Evolutionary conservation across 257 asterid species (phyloP), one percentile per base, ranked within the genome.

Genomic region (Eucommia ulmoides): DNA sequence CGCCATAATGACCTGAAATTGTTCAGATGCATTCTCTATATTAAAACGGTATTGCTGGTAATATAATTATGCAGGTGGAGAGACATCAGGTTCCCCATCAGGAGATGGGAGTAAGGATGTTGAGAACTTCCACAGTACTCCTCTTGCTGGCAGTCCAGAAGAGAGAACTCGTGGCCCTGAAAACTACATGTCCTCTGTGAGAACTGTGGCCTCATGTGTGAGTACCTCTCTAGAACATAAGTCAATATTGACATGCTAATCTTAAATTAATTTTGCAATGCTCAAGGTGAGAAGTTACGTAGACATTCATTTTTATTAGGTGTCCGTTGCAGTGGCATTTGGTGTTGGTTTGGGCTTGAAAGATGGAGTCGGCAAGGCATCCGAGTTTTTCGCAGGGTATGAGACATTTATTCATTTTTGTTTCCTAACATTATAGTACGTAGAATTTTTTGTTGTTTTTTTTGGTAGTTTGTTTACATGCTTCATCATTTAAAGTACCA

Each of bases 371-470:
- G 78, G 61, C 64, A 86, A 66, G 74, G 88, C 96, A 54, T 67
- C 96, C 22, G 98, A 91, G 74, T 91, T 86, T 65, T 91, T 91
- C 29, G 93, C 96, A 42, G 98, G 98, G 98, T 91, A 85, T 52
- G 81, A 53, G 59, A n/a, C 41, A 23, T 41, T 33, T 52, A 56
- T 52, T 60, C 5, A 5, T 35, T 10, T 35, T 2, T 35, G n/a
- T 0, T 15, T 17, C 16, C 44, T 2, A 26, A 29, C 12, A 5
- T 29, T 12, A 5, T 29, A 29, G 38, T 5, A 29, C 12, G 38
- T 29, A 5, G 38, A 29, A 29, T 29, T 29, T 29, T 29, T 29
- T 29, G 12, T 12, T 29, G 7, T 5, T 29, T 5, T 29, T 29
- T 29, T 29, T 5, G 7, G 12, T 5, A 12, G 38, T 12, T 29